A percentile compares a stretch with the other conserved stretches of the same genome.
Evolutionary conservation across 768 basidiomycete species (phyloP).

Genomic region (Agrocybe chaxingu): DNA sequence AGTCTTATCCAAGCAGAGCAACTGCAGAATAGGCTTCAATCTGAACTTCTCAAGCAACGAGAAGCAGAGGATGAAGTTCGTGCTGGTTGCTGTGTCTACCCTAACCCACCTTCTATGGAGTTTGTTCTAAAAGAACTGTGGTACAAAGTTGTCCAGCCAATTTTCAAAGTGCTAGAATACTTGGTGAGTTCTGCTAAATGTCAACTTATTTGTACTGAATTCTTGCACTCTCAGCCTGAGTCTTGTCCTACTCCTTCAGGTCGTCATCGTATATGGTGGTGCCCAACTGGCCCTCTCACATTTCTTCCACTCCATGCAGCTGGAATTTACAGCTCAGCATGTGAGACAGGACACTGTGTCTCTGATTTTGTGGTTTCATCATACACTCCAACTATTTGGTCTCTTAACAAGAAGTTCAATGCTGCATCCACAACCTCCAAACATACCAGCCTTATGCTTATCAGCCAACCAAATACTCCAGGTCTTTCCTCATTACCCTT

Average conservation of each 20-base stretch:
- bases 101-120: neutral
- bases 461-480: conserved; percentile 11
- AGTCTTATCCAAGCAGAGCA: conserved; percentile 4
- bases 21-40: conserved; percentile 1
- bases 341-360: conserved; percentile 1
- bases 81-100: neutral
- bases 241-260: neutral
- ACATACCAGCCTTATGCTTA: conserved; percentile 3
- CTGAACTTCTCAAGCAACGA: neutral
- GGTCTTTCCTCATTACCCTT: conserved; percentile 5
- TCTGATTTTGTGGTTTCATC: conserved; percentile 19
- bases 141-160: conserved; percentile 17
- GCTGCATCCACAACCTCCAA: neutral
- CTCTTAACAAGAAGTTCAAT: conserved; percentile 5
- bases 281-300: conserved; percentile 17
- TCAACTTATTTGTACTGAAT: neutral
- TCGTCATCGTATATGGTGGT: conserved; percentile 13
- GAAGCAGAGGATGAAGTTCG: neutral
- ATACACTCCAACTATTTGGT: conserved; percentile 18
- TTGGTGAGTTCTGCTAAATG: neutral
- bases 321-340: conserved; percentile 10
- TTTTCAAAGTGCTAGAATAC: conserved; percentile 15
- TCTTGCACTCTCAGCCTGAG: neutral
- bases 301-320: conserved; percentile 21
- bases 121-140: conserved; percentile 17